Evolutionary conservation across 139 green algal genomes (phyloP).

Genomic region (Chlamydomonas incerta): DNA sequence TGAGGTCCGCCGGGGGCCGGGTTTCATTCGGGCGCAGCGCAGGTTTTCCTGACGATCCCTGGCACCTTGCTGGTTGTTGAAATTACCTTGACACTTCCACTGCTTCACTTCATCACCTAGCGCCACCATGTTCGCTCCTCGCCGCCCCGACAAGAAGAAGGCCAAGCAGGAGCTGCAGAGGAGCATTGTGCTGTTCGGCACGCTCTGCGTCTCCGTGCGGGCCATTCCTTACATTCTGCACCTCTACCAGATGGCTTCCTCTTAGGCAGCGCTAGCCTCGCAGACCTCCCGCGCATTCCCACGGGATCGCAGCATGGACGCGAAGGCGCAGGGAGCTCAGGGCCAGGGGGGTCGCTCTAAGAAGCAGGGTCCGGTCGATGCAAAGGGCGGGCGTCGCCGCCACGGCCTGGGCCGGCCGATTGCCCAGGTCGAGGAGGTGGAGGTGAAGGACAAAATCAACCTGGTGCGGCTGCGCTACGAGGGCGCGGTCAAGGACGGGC

Average conservation of each 20-base stretch:
- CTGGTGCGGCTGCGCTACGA: constrained; percentile 36
- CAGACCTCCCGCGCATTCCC: too few species aligned
- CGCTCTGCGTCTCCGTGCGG: constrained; percentile 58
- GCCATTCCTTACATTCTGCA: constrained; percentile 75
- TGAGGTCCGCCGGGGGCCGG: not conserved
- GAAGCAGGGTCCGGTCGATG: constrained; percentile 16
- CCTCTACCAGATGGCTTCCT: constrained; percentile 45
- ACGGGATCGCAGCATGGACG: too few species aligned
- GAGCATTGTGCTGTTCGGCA: constrained; percentile 67
- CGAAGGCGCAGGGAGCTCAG: too few species aligned
- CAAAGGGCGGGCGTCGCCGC: constrained; percentile 45
- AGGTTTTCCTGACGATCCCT: too few species aligned
- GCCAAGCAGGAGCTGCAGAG: constrained; percentile 66
- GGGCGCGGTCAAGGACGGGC: not conserved
- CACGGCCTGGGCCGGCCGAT: constrained; percentile 38
- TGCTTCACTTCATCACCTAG: not conserved
- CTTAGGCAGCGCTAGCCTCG: not conserved
- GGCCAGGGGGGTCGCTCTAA: constrained; percentile 17
- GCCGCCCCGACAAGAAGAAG: constrained; percentile 67
- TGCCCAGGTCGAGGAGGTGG: constrained; percentile 45
- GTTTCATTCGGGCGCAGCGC: too few species aligned
- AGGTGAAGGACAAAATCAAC: constrained; percentile 29
- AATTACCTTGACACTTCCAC: not conserved
- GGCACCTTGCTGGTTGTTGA: too few species aligned
- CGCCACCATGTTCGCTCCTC: constrained; percentile 58